phyloP scores from a whole-genome alignment of 768 basidiomycete species.

The Tricholomella constricta region DNA sequence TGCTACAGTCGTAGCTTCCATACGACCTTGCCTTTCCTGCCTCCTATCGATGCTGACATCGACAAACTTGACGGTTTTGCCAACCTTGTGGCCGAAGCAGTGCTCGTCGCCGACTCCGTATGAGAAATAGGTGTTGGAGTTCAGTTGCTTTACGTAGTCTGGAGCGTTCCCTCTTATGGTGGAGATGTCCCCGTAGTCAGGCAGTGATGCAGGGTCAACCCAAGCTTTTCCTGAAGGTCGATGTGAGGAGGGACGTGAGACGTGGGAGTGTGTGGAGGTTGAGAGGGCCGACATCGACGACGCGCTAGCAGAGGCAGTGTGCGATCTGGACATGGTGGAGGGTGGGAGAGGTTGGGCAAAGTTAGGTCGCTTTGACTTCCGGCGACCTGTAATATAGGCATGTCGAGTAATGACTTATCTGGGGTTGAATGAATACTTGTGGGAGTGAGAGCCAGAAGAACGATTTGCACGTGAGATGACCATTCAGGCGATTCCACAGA shows the following conservation, averaged over 20 bases:
- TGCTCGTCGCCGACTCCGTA: conserved; percentile 72
- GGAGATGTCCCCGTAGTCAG: conserved; percentile 58
- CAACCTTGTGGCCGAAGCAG: conserved; percentile 63
- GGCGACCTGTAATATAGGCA: conserved; percentile 21
- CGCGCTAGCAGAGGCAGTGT: conserved; percentile 26
- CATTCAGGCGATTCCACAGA: conserved; percentile 26
- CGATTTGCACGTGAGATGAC: conserved; percentile 21
- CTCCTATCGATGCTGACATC: conserved; percentile 55
- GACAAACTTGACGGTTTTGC: conserved; percentile 59
- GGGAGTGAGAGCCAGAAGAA: conserved; percentile 23
- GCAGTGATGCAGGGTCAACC: conserved; percentile 67
- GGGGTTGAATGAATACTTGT: conserved; percentile 24
- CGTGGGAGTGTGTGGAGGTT: conserved; percentile 28
- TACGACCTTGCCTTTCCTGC: conserved; percentile 47
- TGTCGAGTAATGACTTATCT: conserved; percentile 28
- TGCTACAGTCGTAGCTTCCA: conserved; percentile 63
- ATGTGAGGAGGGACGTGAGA: conserved; percentile 24
- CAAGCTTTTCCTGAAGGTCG: conserved; percentile 42
- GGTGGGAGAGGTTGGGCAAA: conserved; percentile 13
- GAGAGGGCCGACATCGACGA: conserved; percentile 26
- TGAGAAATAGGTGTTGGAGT: conserved; percentile 63
- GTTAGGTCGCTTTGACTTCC: conserved; percentile 9
- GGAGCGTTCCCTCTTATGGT: conserved; percentile 66
- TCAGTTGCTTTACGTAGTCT: conserved; percentile 63
- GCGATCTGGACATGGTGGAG: conserved; percentile 34